Percentiles rank a stretch among this genome's conserved stretches.
Evolutionary conservation across 805 yeast species (phyloP).

Genomic region (Kluyveromyces siamensis): DNA sequence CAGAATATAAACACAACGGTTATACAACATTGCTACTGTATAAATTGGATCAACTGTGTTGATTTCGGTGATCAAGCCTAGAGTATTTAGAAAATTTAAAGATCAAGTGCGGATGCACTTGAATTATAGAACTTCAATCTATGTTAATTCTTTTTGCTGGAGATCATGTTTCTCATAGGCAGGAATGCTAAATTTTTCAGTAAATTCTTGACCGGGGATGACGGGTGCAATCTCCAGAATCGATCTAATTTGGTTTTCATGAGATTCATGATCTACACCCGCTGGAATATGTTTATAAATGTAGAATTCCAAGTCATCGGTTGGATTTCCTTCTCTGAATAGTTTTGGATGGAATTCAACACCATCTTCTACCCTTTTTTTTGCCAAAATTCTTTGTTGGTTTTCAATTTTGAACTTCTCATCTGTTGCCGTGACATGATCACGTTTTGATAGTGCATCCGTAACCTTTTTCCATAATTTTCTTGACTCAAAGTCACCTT

Average conservation of each 20-base stretch:
- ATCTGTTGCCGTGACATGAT: constrained; percentile 78
- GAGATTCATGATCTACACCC: constrained; percentile 40
- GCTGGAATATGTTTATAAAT: constrained; percentile 55
- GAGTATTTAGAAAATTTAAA: neutral
- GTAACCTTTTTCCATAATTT: constrained; percentile 76
- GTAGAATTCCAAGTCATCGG: constrained; percentile 50
- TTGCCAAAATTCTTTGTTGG: constrained; percentile 68
- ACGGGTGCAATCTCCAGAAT: constrained; percentile 67
- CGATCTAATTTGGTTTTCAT: constrained; percentile 45
- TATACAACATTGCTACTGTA: neutral
- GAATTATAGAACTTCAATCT: neutral
- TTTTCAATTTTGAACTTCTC: constrained; percentile 85
- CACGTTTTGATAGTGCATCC: constrained; percentile 66
- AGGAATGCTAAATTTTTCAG: constrained; percentile 57
- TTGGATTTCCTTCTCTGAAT: constrained; percentile 43
- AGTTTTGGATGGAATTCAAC: constrained; percentile 73
- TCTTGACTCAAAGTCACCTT: constrained; percentile 73
- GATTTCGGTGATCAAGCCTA: neutral
- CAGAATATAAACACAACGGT: neutral
- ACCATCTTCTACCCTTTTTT: constrained; percentile 67
- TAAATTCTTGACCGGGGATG: constrained; percentile 69
- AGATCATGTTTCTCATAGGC: constrained; percentile 46
- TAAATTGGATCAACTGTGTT: neutral
- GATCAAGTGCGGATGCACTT: neutral
- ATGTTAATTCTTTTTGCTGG: constrained; percentile 10